Evolutionary conservation across 306 rosid genomes (phyloP).

Genomic region (Prinsepia uniflora): DNA sequence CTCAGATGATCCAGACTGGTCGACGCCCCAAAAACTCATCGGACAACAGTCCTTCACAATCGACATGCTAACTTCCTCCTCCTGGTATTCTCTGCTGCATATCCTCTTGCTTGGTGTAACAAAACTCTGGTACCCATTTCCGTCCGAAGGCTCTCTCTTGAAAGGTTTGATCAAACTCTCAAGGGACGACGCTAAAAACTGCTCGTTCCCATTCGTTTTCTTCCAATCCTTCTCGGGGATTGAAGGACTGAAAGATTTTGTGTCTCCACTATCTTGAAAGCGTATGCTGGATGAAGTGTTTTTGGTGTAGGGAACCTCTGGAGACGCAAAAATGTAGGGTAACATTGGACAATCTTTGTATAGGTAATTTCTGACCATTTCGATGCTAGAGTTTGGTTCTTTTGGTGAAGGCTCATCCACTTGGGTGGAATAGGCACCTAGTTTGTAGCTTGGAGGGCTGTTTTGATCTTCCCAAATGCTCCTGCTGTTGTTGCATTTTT

Average conservation of each 20-base stretch:
- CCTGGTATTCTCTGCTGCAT: slow-evolving; percentile 9
- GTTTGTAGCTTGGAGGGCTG: slow-evolving; percentile 27
- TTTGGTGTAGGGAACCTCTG: slow-evolving; percentile 22
- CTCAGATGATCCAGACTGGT: slow-evolving; percentile 20
- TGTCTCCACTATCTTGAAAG: slow-evolving; percentile 20
- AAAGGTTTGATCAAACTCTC: slow-evolving; percentile 33
- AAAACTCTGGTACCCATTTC: slow-evolving; percentile 17
- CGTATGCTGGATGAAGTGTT: slow-evolving; percentile 32
- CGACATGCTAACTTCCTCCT: slow-evolving; percentile 13
- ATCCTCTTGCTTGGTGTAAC: slow-evolving; percentile 25
- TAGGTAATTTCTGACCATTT: slow-evolving; percentile 33
- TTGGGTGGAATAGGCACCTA: slow-evolving; percentile 26
- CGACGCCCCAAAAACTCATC: slow-evolving; percentile 16
- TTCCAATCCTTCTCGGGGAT: slow-evolving; percentile 22
- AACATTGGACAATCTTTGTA: slow-evolving; percentile 54
- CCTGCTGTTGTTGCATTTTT: slow-evolving; percentile 36
- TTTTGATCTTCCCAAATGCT: slow-evolving; percentile 41
- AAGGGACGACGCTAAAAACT: slow-evolving; percentile 24
- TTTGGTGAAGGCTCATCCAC: slow-evolving; percentile 24
- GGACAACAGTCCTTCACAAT: neutral
- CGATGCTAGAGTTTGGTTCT: slow-evolving; percentile 31
- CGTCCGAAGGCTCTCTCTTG: slow-evolving; percentile 39
- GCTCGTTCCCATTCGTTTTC: slow-evolving; percentile 6
- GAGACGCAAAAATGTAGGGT: slow-evolving; percentile 54
- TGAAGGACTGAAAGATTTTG: slow-evolving; percentile 20